Evolutionary conservation across 371 early-diverging fungal genomes (phyloP), one percentile per base, ranked within the genome.

Genomic region (Zychaea mexicana): DNA sequence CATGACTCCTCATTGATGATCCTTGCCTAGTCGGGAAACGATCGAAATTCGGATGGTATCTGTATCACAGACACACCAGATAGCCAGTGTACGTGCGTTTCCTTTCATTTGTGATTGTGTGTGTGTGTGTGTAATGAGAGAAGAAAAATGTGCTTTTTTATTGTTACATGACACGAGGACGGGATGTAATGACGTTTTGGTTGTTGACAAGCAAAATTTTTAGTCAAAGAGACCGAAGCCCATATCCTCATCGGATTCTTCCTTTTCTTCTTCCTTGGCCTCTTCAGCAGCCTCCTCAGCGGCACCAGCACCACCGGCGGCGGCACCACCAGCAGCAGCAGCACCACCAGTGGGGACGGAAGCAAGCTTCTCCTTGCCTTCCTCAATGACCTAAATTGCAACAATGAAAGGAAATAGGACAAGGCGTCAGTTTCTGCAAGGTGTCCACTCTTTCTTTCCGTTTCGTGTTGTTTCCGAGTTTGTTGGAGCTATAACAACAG

Each of bases 271-370:
- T 67, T 85, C 92, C 80, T 86, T 84, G 77, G 83, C 77, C 63
- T 78, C 80, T 65, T 81, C 84, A 59, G 77, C 85, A 64, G 78
- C 80, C 71, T 79, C 77, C 71, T 85, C 84, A 55, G 72, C 81
- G 60, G 66, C 81, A 59, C 60, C 83, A 60, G 77, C 79, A 64
- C 72, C 84, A 65, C 69, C 88, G 67, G 71, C 83, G 68, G 64
- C 84, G 69, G 76, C 82, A 72, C 78, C 85, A 67, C 77, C 82
- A 76, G 90, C 86, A 67, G 91, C 86, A 67, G 80, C 91, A 74
- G 90, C 96, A 84, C 92, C 95, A 78, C 91, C 93, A 71, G 93
- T 70, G 72, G 97, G 96, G 72, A 97, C 92, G 74, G 96, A 91
- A 62, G 97, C 90, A 68, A 98, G 89, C 92, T 98, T 98, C 77